Conservation (phyloP, 805 yeast genomes). For the Schizosaccharomyces cryophilus region DNA sequence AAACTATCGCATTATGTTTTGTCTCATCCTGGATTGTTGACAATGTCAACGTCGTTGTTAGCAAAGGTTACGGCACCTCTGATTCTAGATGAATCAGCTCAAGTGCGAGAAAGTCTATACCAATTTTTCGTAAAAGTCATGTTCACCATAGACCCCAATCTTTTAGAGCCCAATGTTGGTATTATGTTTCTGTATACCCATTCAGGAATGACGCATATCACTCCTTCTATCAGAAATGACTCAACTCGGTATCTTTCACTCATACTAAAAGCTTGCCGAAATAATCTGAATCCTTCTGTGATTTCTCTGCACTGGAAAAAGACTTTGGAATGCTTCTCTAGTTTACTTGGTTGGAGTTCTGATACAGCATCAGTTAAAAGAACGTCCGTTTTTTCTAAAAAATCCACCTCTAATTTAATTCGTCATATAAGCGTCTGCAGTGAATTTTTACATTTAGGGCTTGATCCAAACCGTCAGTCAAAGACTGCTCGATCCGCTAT, state of each 20-base stretch:
- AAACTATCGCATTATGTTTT: neutral
- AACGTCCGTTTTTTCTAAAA: neutral
- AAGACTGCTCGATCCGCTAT: neutral
- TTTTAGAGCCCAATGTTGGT: slow-evolving; percentile 16
- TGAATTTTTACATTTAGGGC: neutral
- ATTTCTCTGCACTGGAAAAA: neutral
- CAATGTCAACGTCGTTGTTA: slow-evolving; percentile 20
- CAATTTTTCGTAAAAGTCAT: slow-evolving; percentile 15
- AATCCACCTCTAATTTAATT: neutral
- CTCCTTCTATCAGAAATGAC: slow-evolving; percentile 47
- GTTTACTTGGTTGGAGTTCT: neutral
- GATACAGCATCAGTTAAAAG: neutral
- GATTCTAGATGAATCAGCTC: slow-evolving; percentile 37
- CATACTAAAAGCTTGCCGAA: slow-evolving; percentile 20
- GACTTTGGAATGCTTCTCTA: neutral
- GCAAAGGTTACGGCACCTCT: slow-evolving; percentile 35
- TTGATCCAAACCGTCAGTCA: neutral
- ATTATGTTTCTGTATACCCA: slow-evolving; percentile 41
- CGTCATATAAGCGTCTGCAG: neutral
- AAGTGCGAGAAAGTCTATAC: slow-evolving; percentile 37
- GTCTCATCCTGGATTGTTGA: neutral
- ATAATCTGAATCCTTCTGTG: neutral
- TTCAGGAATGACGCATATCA: slow-evolving; percentile 84
- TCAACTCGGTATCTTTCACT: slow-evolving; percentile 43
- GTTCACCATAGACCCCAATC: slow-evolving; percentile 2